Conservation (phyloP, 768 basidiomycete species). For the Suillus plorans region DNA sequence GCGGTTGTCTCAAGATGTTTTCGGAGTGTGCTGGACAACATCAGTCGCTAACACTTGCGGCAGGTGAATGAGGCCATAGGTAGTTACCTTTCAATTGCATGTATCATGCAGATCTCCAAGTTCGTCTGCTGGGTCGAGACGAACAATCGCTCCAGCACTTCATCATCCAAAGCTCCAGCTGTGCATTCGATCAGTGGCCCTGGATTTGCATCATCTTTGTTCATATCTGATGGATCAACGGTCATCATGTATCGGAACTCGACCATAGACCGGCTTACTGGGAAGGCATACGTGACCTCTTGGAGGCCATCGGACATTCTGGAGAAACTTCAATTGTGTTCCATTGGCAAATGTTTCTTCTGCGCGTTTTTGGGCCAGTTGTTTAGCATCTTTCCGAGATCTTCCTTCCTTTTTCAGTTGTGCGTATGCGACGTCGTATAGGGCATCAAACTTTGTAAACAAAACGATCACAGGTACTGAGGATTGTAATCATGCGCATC, state of each 20-base stretch:
- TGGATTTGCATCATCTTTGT: conserved; percentile 14
- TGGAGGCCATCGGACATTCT: neutral
- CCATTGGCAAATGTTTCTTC: conserved; percentile 1
- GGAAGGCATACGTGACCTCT: neutral
- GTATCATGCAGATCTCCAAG: conserved; percentile 13
- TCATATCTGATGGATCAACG: conserved; percentile 15
- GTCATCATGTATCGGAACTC: neutral
- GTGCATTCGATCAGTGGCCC: conserved; percentile 19
- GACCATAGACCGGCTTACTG: neutral
- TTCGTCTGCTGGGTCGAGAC: conserved; percentile 27
- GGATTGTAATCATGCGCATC: neutral
- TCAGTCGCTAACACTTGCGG: neutral
- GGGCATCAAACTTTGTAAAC: conserved; percentile 39
- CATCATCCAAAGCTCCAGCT: conserved; percentile 15
- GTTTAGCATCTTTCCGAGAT: conserved; percentile 10
- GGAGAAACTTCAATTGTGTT: neutral
- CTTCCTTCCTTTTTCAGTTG: conserved; percentile 11
- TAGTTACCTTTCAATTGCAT: conserved; percentile 3
- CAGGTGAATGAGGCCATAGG: neutral
- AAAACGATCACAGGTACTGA: conserved; percentile 39
- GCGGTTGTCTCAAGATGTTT: no score
- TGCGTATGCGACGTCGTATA: conserved; percentile 22
- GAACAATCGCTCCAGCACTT: conserved; percentile 19
- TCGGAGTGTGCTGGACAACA: neutral
- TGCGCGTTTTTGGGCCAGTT: conserved; percentile 16